phyloP scores from a whole-genome alignment of 768 basidiomycete species.

The Tulasnella sp. region DNA sequence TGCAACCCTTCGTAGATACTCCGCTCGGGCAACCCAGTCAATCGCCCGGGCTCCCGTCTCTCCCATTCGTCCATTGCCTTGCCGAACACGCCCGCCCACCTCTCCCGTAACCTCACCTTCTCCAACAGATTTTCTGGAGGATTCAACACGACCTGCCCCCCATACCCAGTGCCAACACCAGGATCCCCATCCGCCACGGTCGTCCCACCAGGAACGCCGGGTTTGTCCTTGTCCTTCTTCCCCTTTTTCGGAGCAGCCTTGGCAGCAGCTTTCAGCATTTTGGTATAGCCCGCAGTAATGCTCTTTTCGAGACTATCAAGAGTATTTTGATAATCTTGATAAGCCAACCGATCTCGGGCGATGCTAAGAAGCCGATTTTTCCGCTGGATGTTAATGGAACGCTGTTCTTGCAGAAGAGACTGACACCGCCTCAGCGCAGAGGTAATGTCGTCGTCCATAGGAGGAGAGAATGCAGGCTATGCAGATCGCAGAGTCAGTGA shows the following conservation, averaged over 20 bases:
- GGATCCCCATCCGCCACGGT: slow-evolving; percentile 59
- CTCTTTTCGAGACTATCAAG: slow-evolving; percentile 87
- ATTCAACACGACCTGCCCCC: slow-evolving; percentile 51
- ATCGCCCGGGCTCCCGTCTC: slow-evolving; percentile 61
- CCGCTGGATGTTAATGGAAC: slow-evolving; percentile 81
- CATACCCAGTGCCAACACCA: slow-evolving; percentile 61
- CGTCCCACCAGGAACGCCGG: slow-evolving; percentile 60
- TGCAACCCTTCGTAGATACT: slow-evolving; percentile 58
- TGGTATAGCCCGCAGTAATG: slow-evolving; percentile 83
- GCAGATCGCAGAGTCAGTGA: slow-evolving; percentile 17
- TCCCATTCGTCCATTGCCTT: slow-evolving; percentile 76
- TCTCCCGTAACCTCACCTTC: slow-evolving; percentile 72
- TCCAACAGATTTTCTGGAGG: slow-evolving; percentile 70
- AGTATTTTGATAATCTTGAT: slow-evolving; percentile 86
- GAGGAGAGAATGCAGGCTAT: slow-evolving; percentile 71
- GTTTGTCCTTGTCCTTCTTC: slow-evolving; percentile 50
- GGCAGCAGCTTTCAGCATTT: slow-evolving; percentile 52
- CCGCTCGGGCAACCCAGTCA: slow-evolving; percentile 74
- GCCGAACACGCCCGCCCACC: slow-evolving; percentile 80
- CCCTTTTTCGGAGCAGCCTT: slow-evolving; percentile 63
- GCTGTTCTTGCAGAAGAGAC: slow-evolving; percentile 71
- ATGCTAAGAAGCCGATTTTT: slow-evolving; percentile 70
- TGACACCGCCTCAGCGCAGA: slow-evolving; percentile 89
- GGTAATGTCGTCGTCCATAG: slow-evolving; percentile 89
- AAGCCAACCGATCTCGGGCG: slow-evolving; percentile 84